A percentile compares a stretch with the other conserved stretches of the same genome.
These are phyloP conservation scores for Verticillium dahliae DNA, from an alignment of 2,329 filamentous ascomycete species.

Conservation along the genomic window DNA sequence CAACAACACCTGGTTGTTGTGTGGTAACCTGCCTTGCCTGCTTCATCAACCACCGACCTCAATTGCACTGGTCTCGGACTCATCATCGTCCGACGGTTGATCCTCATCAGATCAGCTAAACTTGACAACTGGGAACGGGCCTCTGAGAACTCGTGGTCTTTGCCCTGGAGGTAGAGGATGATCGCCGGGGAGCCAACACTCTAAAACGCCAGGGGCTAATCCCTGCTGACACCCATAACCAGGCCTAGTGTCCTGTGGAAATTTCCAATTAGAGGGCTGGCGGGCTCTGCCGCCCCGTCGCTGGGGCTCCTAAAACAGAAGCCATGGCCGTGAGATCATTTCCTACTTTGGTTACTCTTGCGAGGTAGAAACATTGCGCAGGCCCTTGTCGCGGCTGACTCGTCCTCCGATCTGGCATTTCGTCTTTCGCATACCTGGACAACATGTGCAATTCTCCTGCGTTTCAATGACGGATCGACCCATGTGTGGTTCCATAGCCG, in stretches of 20 bases:
- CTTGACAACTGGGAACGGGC: not conserved
- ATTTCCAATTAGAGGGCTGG: not conserved
- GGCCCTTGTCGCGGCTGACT: not conserved
- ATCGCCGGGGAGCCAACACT: not conserved
- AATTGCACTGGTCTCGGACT: not conserved
- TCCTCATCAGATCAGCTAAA: not conserved
- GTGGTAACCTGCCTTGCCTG: not conserved
- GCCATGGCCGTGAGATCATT: not conserved
- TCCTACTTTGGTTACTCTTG: not conserved
- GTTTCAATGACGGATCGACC: not conserved
- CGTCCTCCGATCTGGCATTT: not conserved
- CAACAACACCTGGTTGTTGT: not conserved
- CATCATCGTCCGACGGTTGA: not conserved
- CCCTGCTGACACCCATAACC: not conserved
- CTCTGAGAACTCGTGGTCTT: not conserved
- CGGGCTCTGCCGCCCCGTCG: not conserved
- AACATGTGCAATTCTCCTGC: not conserved
- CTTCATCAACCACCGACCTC: not conserved
- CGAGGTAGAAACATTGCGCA: not conserved
- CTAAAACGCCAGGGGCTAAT: not conserved
- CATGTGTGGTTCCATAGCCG: not conserved
- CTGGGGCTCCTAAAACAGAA: not conserved
- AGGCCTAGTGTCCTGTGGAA: not conserved
- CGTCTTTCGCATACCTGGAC: not conserved
- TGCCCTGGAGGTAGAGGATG: not conserved